Base-by-base conservation (phyloP, 2,329 filamentous ascomycete species). In the Fusarium abutilonis region DNA sequence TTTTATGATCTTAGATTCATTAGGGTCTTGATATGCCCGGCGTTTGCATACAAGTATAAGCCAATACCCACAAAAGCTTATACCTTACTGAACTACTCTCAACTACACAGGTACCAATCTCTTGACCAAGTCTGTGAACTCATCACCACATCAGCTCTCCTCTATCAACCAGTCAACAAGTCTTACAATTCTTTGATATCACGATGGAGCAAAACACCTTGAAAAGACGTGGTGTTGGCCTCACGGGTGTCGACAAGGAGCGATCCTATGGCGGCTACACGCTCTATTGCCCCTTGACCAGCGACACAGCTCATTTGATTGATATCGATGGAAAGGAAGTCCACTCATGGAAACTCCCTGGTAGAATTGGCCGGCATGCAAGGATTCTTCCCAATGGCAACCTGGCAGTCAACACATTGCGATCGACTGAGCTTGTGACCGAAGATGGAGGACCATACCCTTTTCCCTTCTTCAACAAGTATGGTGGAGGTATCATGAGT, bases 401-500 rank as follows among this genome's bases (percentile, higher is more conserved):
- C 11, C 68, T 73, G 1, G 71, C 71, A 1, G 71, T 71, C 44
- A 73, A 73, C 26, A 73, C 71, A 2, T 64, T 73, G 2, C 66
- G 65, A 1, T 44, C 53, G 4, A 9, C 54, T 15, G 35, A 68
- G 1, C 23, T 55, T 2, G 64, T 55, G 0, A 70, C 66, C 8
- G 59, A 56, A 5, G 56, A 70, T 23, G 69, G 67, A 0, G 64
- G 59, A 0, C 60, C 68, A 1, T 72, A 55, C 11, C 70, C 71
- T 0, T 73, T 73, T 17, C 69, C 66, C 3, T 73, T 72, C 52
- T 73, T 72, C 40, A 63, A 72, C 61, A 73, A 73, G 19, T 73
- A 73, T 29, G 71, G 71, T 0, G 71, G 71, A 0, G 71, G 71
- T 0, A 32, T 73, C 8, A 73, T 73, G 71, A 71, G 67, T 32